Evolutionary conservation across 2,329 filamentous ascomycete species (phyloP).

Genomic region (Exophiala viscosa): DNA sequence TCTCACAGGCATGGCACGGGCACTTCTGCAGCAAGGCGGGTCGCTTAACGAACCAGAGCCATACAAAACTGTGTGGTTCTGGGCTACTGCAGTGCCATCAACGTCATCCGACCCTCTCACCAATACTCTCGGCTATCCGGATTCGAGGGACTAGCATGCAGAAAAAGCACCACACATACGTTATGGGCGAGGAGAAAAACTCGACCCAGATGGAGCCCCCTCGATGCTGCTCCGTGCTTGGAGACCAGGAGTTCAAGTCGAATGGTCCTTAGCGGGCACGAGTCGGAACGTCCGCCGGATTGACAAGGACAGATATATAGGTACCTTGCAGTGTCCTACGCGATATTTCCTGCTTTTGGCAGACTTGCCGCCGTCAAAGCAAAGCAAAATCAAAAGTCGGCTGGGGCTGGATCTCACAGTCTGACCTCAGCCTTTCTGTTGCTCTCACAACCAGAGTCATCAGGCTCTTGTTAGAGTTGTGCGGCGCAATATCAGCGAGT

Average conservation of each 20-base stretch:
- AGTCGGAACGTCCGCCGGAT: not conserved
- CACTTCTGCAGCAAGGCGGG: constrained; percentile 11
- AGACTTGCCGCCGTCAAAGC: too few species aligned
- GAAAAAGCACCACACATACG: not conserved
- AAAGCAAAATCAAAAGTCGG: too few species aligned
- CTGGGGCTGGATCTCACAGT: not conserved
- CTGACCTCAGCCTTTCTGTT: not conserved
- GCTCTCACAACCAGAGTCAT: too few species aligned
- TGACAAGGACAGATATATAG: too few species aligned
- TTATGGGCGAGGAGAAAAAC: not conserved
- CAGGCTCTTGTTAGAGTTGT: not conserved
- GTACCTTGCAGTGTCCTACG: too few species aligned
- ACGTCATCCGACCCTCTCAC: constrained; percentile 18
- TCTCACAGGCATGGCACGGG: constrained; percentile 16
- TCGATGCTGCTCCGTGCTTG: constrained; percentile 4
- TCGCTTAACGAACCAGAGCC: constrained; percentile 13
- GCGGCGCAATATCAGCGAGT: not conserved
- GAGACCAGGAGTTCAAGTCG: not conserved
- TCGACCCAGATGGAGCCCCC: not conserved
- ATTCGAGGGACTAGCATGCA: constrained; percentile 3
- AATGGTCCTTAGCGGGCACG: constrained; percentile 1
- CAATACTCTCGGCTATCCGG: constrained; percentile 16
- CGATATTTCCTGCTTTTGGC: too few species aligned
- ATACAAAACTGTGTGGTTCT: constrained; percentile 4
- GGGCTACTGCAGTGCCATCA: constrained; percentile 6